Base-by-base conservation (phyloP, 257 asterid species). In the Capsicum baccatum region DNA sequence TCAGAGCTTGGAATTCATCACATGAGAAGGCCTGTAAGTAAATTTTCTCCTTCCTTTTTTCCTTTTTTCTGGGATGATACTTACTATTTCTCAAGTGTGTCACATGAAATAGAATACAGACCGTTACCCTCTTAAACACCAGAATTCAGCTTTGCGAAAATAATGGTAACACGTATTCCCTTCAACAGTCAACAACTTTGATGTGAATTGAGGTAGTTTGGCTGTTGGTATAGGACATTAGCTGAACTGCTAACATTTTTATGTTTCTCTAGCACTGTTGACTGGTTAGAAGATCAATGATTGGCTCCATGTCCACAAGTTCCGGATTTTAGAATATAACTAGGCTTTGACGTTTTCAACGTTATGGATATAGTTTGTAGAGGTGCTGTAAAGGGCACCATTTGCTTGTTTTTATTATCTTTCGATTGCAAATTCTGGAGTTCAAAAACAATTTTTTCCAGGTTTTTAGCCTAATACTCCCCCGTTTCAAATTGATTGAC, bases 21-120 rank as follows among this genome's bases (percentile, higher is more conserved):
- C 92, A 93, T 93, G 95, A 91, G 99, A 92, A 91, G 91, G 91
- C 99, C 99, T 83, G 99, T 96, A 94, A 94, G 97, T 93, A 83
- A 85, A 82, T 86, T 71, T 52, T 47, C 39, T 15, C 4, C 68
- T 62, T 9, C 15, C 21, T 19, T 1, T 19, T 62, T 1, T 66
- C 2, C 5, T 19, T 21, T 21, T 62, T 10, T 21, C 16, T 7
- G 44, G 5, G 44, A 3, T 39, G 11, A 2, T 70, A 19, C 59
- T 19, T 48, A 1, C 44, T 54, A 55, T 73, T 26, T 26, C 58
- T 73, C 39, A 47, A 47, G 35, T 11, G 15, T 37, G 80, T 73
- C 6, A 6, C 80, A 74, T 1, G 8, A 52, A 74, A 50, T 3
- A 52, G 8, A 48, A 48, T 17, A 19, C 68, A 62, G 37, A 62